Percentiles rank a stretch among this genome's conserved stretches.
Evolutionary conservation across 148 eudicot genomes (phyloP).

Genomic region (Vaccinium macrocarpon): DNA sequence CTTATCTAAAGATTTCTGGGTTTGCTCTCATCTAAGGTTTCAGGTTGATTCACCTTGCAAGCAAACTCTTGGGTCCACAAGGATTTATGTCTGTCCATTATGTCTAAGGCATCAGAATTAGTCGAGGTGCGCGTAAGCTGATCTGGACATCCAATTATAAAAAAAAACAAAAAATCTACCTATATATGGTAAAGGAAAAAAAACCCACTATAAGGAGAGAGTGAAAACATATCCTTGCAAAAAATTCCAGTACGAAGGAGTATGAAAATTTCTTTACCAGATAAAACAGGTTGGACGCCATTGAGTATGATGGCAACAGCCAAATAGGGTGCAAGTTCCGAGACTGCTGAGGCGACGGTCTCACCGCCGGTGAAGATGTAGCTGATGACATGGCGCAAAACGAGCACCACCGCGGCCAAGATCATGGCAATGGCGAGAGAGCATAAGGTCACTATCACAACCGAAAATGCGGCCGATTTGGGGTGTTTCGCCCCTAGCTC

Average conservation of each 20-base stretch:
- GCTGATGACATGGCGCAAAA: slow-evolving; percentile 43
- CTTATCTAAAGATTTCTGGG: too few relatives aligned
- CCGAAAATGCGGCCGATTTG: slow-evolving; percentile 55
- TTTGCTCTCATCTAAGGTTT: too few relatives aligned
- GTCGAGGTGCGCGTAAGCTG: too few relatives aligned
- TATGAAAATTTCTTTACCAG: neutral
- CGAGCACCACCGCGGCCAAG: slow-evolving; percentile 33
- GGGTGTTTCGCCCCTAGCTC: slow-evolving; percentile 64
- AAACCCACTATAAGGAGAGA: neutral
- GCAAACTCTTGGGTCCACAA: too few relatives aligned
- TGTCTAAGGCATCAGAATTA: too few relatives aligned
- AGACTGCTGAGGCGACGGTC: slow-evolving; percentile 47
- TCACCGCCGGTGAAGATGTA: slow-evolving; percentile 51
- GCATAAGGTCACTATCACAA: slow-evolving; percentile 35
- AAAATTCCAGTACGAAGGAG: neutral
- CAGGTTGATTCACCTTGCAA: too few relatives aligned
- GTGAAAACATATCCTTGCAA: neutral
- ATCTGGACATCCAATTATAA: too few relatives aligned
- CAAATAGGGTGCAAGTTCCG: slow-evolving; percentile 48
- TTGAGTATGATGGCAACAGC: slow-evolving; percentile 48
- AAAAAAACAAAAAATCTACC: too few relatives aligned
- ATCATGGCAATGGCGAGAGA: slow-evolving; percentile 33
- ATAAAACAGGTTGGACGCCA: slow-evolving; percentile 53
- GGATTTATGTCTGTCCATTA: too few relatives aligned
- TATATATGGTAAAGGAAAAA: too few relatives aligned